phyloP scores from a whole-genome alignment of 2,329 filamentous ascomycete genomes.

The Cladophialophora exuberans region DNA sequence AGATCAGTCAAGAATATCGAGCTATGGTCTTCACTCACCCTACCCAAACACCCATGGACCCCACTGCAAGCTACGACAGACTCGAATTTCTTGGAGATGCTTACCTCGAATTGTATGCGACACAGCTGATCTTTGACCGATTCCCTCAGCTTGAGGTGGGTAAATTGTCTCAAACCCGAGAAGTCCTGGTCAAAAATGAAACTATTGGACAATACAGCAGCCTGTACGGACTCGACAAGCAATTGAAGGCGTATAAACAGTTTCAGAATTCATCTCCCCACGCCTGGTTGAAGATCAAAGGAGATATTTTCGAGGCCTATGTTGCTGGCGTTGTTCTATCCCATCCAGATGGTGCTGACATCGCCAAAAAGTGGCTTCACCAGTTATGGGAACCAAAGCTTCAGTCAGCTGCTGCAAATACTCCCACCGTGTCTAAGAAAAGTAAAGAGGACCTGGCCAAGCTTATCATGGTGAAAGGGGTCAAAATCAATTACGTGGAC shows the following conservation, averaged over 20 bases:
- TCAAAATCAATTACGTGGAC: conserved; percentile 64
- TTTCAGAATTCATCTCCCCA: conserved; percentile 40
- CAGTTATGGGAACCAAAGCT: conserved; percentile 73
- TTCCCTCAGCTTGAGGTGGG: conserved; percentile 70
- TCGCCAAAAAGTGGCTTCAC: conserved; percentile 71
- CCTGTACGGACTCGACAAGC: conserved; percentile 71
- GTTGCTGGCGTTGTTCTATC: conserved; percentile 76
- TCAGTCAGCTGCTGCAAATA: conserved; percentile 37
- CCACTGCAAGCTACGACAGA: conserved; percentile 67
- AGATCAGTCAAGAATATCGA: conserved; percentile 24
- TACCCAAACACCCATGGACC: conserved; percentile 10
- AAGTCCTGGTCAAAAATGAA: conserved; percentile 78
- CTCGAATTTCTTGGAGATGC: conserved; percentile 90
- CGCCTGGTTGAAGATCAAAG: conserved; percentile 69
- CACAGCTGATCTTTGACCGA: conserved; percentile 72
- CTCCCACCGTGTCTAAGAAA: conserved; percentile 36
- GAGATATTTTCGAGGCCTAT: conserved; percentile 90
- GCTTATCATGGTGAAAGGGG: conserved; percentile 59
- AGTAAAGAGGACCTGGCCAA: conserved; percentile 59
- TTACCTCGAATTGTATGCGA: conserved; percentile 77
- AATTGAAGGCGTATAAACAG: conserved; percentile 59
- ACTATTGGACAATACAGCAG: conserved; percentile 72
- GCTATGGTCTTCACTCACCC: conserved; percentile 31
- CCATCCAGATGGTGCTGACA: conserved; percentile 61
- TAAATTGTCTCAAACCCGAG: conserved; percentile 73